Percentiles rank a stretch among this genome's conserved stretches.
Evolutionary conservation across 2,329 filamentous ascomycete species (phyloP).

Genomic region (Pseudohalonectria lignicola): DNA sequence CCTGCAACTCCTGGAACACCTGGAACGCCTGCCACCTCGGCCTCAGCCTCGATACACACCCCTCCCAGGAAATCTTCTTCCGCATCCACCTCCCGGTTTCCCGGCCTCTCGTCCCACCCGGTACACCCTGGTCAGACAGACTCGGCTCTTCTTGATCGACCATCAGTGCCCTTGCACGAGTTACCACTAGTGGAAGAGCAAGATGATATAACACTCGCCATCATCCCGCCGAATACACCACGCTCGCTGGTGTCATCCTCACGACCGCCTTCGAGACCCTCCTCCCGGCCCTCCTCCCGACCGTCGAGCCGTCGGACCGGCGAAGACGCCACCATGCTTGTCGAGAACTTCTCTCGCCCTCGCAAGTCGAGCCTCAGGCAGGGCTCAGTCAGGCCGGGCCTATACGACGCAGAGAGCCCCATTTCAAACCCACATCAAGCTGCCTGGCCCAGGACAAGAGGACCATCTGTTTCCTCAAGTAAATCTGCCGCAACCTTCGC

Average conservation of each 20-base stretch:
- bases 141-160: conserved; percentile 1
- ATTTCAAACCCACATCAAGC: conserved; percentile 6
- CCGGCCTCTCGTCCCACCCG: conserved; percentile 19
- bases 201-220: neutral
- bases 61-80: conserved; percentile 10
- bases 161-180: neutral
- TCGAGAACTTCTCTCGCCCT: conserved; percentile 51
- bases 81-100: conserved; percentile 15
- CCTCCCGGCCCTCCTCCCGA: conserved; percentile 10
- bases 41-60: conserved; percentile 5
- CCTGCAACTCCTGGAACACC: too few relatives aligned
- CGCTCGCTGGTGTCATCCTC: conserved; percentile 9
- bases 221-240: neutral
- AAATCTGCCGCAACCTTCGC: conserved; percentile 33
- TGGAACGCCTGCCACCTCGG: neutral
- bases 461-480: conserved; percentile 35
- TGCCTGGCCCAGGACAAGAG: conserved; percentile 28
- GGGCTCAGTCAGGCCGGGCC: neutral
- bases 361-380: conserved; percentile 36
- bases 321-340: conserved; percentile 14
- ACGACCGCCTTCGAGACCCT: conserved; percentile 17
- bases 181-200: neutral
- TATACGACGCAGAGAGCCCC: conserved; percentile 13
- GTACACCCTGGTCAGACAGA: conserved; percentile 10
- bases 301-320: conserved; percentile 1